Percentiles rank a stretch among this genome's conserved stretches.
Conservation (phyloP, 1,284 basidiomycete species). For the Moesziomyces parantarcticus region DNA sequence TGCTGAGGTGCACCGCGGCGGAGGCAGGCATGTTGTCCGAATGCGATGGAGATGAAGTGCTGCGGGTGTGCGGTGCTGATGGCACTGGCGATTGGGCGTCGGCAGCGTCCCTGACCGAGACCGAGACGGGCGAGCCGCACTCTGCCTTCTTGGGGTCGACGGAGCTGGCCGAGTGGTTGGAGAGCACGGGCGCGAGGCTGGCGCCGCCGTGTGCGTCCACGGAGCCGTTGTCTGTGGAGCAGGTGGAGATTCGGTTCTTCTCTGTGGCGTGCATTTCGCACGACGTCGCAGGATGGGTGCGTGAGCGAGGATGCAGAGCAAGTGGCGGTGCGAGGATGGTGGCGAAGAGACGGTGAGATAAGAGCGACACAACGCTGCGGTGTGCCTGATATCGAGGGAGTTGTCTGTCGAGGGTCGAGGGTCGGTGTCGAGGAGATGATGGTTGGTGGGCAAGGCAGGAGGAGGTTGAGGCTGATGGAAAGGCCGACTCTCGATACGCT, state of each 20-base stretch:
- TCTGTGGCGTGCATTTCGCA: conserved; percentile 26
- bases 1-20: conserved; percentile 27
- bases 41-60: not conserved
- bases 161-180: conserved; percentile 20
- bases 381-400: too few species aligned
- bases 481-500: too few species aligned
- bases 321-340: not conserved
- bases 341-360: too few species aligned
- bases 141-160: conserved; percentile 17
- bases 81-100: not conserved
- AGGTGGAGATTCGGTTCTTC: conserved; percentile 27
- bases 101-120: conserved; percentile 15
- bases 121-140: not conserved
- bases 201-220: conserved; percentile 15
- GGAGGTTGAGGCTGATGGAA: too few species aligned
- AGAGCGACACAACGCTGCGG: too few species aligned
- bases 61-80: not conserved
- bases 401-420: too few species aligned
- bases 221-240: conserved; percentile 36
- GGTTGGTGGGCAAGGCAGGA: too few species aligned
- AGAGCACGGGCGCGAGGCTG: conserved; percentile 18
- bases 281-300: not conserved
- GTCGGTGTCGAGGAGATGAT: too few species aligned
- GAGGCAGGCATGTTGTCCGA: conserved; percentile 5
- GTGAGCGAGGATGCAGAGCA: not conserved